Evolutionary conservation across 495 filamentous ascomycete species (phyloP).

Genomic region (Daldinia loculata): DNA sequence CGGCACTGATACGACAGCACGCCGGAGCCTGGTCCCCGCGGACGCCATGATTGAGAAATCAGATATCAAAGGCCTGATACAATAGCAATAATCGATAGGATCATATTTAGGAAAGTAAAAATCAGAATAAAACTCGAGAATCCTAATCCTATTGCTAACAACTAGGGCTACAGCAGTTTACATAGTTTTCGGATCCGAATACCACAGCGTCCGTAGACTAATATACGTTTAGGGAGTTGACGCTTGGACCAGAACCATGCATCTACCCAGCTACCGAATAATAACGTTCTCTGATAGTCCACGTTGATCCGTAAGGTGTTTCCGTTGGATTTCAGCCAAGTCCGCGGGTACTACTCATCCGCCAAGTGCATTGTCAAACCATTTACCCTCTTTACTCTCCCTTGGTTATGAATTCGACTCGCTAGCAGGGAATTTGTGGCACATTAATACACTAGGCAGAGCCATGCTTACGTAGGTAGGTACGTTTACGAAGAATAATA

Average conservation of each 20-base stretch:
- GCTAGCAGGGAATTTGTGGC: no score
- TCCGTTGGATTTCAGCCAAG: background rate
- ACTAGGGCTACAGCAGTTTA: background rate
- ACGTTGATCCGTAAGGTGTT: background rate
- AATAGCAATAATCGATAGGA: background rate
- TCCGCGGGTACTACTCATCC: background rate
- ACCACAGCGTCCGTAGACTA: no score
- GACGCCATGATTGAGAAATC: conserved; percentile 10
- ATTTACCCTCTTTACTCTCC: no score
- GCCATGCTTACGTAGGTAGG: no score
- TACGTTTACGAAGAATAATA: no score
- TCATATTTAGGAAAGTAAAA: background rate
- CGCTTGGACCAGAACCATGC: background rate
- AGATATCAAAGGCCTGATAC: background rate
- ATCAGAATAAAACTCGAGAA: background rate
- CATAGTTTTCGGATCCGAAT: no score
- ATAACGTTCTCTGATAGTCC: background rate
- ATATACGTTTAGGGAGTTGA: no score
- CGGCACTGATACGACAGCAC: conserved; percentile 15
- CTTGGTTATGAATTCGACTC: no score
- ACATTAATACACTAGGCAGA: no score
- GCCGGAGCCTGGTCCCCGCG: background rate
- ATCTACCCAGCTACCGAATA: background rate
- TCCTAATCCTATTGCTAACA: background rate
- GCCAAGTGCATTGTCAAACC: background rate